phyloP scores from a whole-genome alignment of 768 basidiomycete genomes.

The Naganishia onofrii region DNA sequence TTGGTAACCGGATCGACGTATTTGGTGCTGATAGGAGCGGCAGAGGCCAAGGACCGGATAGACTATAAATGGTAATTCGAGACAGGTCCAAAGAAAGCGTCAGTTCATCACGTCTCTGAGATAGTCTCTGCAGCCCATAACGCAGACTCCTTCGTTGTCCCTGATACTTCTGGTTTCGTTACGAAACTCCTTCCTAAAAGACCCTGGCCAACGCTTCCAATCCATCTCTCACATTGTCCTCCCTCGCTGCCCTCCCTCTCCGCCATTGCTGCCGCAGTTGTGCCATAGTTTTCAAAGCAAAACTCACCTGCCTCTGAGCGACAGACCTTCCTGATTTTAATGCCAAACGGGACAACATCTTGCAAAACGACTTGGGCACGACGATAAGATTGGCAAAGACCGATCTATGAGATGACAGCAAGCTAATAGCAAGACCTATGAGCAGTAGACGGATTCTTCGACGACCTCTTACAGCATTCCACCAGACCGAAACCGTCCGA shows the following conservation, averaged over 20 bases:
- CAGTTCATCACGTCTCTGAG: background rate
- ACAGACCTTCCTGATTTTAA: constrained; percentile 29
- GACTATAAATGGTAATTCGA: constrained; percentile 30
- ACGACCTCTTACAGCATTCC: constrained; percentile 3
- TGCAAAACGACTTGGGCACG: constrained; percentile 8
- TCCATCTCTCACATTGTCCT: too few species aligned
- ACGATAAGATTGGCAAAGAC: constrained; percentile 9
- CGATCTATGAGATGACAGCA: constrained; percentile 8
- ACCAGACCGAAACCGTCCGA: background rate
- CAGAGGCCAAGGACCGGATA: constrained; percentile 53
- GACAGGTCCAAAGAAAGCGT: background rate
- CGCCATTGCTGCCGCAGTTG: background rate
- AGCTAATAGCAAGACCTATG: background rate
- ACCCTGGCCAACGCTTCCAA: too few species aligned
- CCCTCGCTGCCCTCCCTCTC: background rate
- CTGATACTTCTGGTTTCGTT: background rate
- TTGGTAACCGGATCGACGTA: constrained; percentile 69
- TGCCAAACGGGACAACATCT: constrained; percentile 33
- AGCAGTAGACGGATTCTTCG: background rate
- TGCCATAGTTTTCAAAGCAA: background rate
- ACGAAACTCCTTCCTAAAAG: background rate
- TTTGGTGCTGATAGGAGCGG: constrained; percentile 46
- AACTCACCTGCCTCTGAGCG: constrained; percentile 29
- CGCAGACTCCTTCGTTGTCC: background rate
- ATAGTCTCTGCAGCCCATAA: background rate